A percentile compares a stretch with the other conserved stretches of the same genome.
Conservation (phyloP, 495 filamentous ascomycete species). For the Staphylotrichum longicolle region DNA sequence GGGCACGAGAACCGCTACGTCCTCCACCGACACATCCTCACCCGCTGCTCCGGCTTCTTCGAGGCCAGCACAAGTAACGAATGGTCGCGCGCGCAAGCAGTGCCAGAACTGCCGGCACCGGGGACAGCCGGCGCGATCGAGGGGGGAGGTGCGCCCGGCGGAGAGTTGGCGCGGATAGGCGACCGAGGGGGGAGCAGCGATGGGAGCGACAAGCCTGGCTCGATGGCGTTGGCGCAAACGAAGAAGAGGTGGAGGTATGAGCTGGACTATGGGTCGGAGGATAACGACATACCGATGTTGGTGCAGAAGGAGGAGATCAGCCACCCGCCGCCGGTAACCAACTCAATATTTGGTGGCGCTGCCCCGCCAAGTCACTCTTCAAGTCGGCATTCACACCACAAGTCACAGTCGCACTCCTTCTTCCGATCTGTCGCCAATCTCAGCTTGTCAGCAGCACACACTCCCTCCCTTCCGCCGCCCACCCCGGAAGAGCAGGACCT, state of each 20-base stretch:
- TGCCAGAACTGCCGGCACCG: conserved; percentile 34
- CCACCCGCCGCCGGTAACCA: conserved; percentile 20
- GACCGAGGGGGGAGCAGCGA: conserved; percentile 21
- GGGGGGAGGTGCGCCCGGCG: conserved; percentile 48
- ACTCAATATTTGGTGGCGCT: conserved; percentile 45
- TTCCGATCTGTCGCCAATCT: conserved; percentile 85
- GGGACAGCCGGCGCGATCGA: conserved; percentile 43
- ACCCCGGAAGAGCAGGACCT: conserved; percentile 60
- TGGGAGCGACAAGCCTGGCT: conserved; percentile 13
- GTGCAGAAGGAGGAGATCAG: conserved; percentile 68
- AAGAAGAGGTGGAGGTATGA: conserved; percentile 81
- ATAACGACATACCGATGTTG: conserved; percentile 81
- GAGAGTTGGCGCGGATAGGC: conserved; percentile 37
- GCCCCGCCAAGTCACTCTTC: conserved; percentile 21
- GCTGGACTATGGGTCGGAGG: conserved; percentile 69
- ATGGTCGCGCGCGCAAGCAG: conserved; percentile 62
- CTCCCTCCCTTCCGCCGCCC: conserved; percentile 41
- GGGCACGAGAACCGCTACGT: conserved; percentile 78
- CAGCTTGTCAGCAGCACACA: conserved; percentile 43
- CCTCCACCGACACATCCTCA: conserved; percentile 77
- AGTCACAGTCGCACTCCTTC: conserved; percentile 61
- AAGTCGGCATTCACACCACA: conserved; percentile 34
- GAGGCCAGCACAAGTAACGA: conserved; percentile 83
- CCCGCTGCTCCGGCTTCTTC: conserved; percentile 90
- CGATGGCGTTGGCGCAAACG: conserved; percentile 28